Percentiles rank a stretch among this genome's conserved stretches.
Conservation (phyloP, 495 filamentous ascomycete genomes). For the Penicillium herquei region DNA sequence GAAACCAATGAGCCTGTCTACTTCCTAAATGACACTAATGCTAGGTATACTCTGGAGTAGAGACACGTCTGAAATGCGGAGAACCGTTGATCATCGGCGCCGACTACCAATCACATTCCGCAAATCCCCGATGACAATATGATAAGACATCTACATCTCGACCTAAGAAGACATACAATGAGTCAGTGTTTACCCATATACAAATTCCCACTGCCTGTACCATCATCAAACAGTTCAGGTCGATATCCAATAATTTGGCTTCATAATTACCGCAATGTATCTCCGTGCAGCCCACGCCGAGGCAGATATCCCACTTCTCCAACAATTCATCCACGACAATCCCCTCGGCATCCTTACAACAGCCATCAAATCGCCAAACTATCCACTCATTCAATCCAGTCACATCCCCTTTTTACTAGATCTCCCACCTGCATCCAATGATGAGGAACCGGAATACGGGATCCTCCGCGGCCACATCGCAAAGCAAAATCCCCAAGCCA, state of each 20-base stretch:
- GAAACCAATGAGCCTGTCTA: no score
- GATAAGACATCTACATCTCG: not conserved
- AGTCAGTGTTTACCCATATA: not conserved
- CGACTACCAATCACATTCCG: constrained; percentile 14
- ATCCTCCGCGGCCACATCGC: constrained; percentile 56
- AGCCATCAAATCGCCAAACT: constrained; percentile 43
- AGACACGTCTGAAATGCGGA: no score
- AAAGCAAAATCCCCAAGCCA: constrained; percentile 39
- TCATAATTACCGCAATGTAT: constrained; percentile 38
- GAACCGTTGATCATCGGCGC: constrained; percentile 3
- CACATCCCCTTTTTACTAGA: constrained; percentile 59
- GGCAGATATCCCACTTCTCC: constrained; percentile 34
- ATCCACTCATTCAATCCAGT: constrained; percentile 51
- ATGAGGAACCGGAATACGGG: constrained; percentile 28
- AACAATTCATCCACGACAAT: constrained; percentile 50
- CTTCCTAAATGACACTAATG: no score
- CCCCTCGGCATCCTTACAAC: constrained; percentile 57
- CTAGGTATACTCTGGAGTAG: no score
- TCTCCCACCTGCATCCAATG: not conserved
- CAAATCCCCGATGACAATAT: constrained; percentile 6
- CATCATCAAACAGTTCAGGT: not conserved
- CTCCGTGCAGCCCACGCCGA: constrained; percentile 50
- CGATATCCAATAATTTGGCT: no score
- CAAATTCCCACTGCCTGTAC: not conserved
- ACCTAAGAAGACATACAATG: not conserved